Percentiles rank a stretch among this genome's conserved stretches.
phyloP scores from a whole-genome alignment of 148 eudicot species.

The Rhododendron molle region DNA sequence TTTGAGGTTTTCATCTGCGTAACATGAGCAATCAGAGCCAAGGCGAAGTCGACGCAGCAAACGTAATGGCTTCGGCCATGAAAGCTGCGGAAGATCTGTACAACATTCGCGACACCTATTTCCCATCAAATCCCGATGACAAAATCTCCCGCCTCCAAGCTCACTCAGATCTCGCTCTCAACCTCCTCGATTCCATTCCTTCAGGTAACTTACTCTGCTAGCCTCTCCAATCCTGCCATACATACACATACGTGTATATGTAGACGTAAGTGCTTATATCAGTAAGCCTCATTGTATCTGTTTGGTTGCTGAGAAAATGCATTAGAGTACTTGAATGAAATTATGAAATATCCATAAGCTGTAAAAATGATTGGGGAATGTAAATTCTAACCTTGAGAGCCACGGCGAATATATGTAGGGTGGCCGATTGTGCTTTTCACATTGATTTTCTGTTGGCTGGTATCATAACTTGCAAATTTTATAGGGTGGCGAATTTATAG shows the following conservation, averaged over 20 bases:
- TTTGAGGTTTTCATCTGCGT: not conserved
- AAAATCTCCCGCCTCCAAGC: slow-evolving; percentile 43
- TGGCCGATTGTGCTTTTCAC: not conserved
- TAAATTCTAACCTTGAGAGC: not conserved
- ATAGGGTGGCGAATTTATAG: not conserved
- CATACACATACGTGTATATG: not conserved
- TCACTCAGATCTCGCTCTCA: slow-evolving; percentile 57
- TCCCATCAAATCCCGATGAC: slow-evolving; percentile 51
- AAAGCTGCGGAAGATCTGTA: slow-evolving; percentile 58
- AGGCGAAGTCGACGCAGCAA: slow-evolving; percentile 14
- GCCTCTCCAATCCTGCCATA: not conserved
- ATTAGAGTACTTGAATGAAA: not conserved
- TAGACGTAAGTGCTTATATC: not conserved
- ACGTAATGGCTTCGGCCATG: slow-evolving; percentile 36
- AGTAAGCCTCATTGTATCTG: not conserved
- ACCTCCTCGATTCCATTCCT: slow-evolving; percentile 62
- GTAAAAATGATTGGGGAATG: not conserved
- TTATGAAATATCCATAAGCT: not conserved
- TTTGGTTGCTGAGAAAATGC: not conserved
- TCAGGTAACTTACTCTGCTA: slow-evolving; percentile 31
- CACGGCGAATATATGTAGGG: not conserved
- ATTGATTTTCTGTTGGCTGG: not conserved
- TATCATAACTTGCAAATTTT: not conserved
- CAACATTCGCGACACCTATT: slow-evolving; percentile 66
- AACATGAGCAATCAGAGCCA: slow-evolving; percentile 34